Percentiles rank a stretch among this genome's conserved stretches.
These are phyloP conservation scores for Penicillium sp. DNA, from an alignment of 2,329 filamentous ascomycete genomes.

Conservation along the genomic window DNA sequence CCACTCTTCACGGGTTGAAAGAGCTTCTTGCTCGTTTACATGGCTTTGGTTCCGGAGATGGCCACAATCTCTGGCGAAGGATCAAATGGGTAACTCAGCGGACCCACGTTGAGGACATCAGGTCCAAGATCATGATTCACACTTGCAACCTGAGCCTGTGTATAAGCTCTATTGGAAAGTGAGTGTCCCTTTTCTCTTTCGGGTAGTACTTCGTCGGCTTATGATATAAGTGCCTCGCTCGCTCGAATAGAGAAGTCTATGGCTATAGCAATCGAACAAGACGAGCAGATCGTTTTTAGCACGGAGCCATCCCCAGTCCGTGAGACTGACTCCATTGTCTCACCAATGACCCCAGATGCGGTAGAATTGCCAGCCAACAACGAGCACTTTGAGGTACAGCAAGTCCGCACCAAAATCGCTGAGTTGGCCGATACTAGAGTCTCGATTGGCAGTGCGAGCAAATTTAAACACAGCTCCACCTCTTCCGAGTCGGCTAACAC, in stretches of 20 bases:
- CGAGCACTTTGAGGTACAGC: neutral
- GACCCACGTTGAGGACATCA: conserved; percentile 28
- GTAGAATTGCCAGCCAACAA: neutral
- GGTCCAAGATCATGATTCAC: conserved; percentile 32
- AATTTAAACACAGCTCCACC: conserved; percentile 12
- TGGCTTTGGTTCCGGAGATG: conserved; percentile 23
- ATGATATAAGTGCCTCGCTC: conserved; percentile 23
- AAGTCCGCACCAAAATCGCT: neutral
- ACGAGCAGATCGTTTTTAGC: conserved; percentile 13
- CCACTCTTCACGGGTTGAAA: conserved; percentile 27
- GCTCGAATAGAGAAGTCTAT: conserved; percentile 25
- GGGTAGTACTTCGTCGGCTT: neutral
- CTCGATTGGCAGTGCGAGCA: neutral
- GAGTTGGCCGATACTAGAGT: neutral
- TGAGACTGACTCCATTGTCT: conserved; percentile 8
- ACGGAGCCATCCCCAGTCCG: conserved; percentile 2
- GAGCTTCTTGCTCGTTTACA: conserved; percentile 25
- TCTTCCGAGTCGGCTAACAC: conserved; percentile 24
- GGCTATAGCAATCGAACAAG: conserved; percentile 23
- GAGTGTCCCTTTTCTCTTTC: conserved; percentile 4
- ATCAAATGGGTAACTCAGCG: conserved; percentile 32
- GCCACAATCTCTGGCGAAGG: conserved; percentile 29
- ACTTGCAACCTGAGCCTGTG: conserved; percentile 32
- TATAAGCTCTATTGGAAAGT: conserved; percentile 32
- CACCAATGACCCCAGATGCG: conserved; percentile 5